Evolutionary conservation across 257 asterid species (phyloP).

Genomic region (Gardenia jasminoides): DNA sequence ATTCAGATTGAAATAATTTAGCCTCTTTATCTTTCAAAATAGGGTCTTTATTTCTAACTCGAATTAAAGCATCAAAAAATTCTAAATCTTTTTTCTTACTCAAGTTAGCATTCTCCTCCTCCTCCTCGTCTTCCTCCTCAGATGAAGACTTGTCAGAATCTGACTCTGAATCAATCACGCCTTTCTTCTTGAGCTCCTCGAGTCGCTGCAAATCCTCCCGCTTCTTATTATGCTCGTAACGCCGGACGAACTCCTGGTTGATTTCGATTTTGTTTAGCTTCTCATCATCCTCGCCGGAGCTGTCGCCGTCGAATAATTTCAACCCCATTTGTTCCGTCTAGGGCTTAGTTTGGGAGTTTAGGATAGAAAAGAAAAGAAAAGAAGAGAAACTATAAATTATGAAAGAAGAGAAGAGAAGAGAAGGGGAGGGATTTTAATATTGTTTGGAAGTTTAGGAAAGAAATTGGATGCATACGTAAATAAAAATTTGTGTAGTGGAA

Average conservation of each 20-base stretch:
- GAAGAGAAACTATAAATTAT: no score
- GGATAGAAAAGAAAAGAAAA: no score
- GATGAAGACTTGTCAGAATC: slow-evolving; percentile 43
- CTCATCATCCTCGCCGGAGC: slow-evolving; percentile 34
- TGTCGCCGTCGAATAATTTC: slow-evolving; percentile 52
- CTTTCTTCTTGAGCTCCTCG: slow-evolving; percentile 68
- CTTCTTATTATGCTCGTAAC: slow-evolving; percentile 71
- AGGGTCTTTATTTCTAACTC: slow-evolving; percentile 64
- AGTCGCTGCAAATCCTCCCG: slow-evolving; percentile 74
- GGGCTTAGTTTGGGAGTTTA: no score
- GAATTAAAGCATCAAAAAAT: slow-evolving; percentile 61
- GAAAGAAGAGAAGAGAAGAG: no score
- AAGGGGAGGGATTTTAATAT: no score
- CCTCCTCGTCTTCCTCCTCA: slow-evolving; percentile 41
- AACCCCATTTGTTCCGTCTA: slow-evolving; percentile 19
- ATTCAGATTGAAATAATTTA: slow-evolving; percentile 57
- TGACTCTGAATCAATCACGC: slow-evolving; percentile 37
- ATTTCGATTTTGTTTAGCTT: slow-evolving; percentile 47
- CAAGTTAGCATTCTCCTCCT: slow-evolving; percentile 21
- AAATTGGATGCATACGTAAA: no score
- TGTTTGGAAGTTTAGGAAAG: no score
- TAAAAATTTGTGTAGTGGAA: no score
- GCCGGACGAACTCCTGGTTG: slow-evolving; percentile 61
- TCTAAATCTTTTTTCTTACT: slow-evolving; percentile 39
- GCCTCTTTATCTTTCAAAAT: slow-evolving; percentile 50